Evolutionary conservation across 2,329 filamentous ascomycete species (phyloP).

Genomic region (Talaromyces marneffei): DNA sequence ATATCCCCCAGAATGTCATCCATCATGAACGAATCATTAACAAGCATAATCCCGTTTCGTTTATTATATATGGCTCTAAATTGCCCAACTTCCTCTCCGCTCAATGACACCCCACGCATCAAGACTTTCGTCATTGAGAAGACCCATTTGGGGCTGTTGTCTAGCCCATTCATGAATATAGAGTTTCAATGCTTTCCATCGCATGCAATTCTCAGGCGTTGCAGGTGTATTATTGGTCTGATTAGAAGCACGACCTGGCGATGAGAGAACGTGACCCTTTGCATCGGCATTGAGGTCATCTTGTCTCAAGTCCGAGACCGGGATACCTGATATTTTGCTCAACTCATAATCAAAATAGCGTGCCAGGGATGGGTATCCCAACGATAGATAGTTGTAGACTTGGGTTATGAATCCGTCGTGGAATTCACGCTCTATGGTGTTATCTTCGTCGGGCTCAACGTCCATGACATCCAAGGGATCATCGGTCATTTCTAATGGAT

Average conservation of each 20-base stretch:
- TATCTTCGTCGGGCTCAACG: constrained; percentile 32
- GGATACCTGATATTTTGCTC: constrained; percentile 68
- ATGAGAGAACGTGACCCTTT: constrained; percentile 64
- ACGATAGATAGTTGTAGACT: constrained; percentile 92
- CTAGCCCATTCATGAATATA: constrained; percentile 89
- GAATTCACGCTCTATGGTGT: constrained; percentile 60
- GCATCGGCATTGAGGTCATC: constrained; percentile 63
- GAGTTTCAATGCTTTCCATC: constrained; percentile 76
- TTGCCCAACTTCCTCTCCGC: constrained; percentile 62
- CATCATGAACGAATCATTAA: background rate
- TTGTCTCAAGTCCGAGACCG: constrained; percentile 61
- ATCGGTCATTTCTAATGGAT: constrained; percentile 8
- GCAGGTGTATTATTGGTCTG: constrained; percentile 46
- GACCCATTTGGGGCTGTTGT: constrained; percentile 68
- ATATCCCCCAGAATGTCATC: background rate
- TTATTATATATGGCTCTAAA: constrained; percentile 37
- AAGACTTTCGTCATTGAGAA: constrained; percentile 46
- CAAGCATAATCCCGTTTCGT: background rate
- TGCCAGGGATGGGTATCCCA: constrained; percentile 84
- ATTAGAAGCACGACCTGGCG: constrained; percentile 23
- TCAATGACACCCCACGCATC: constrained; percentile 60
- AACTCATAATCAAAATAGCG: constrained; percentile 79
- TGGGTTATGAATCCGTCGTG: constrained; percentile 83
- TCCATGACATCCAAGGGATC: constrained; percentile 17
- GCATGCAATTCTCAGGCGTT: constrained; percentile 50